These are phyloP conservation scores for Vairimorpha apis DNA, from an alignment of 371 early-diverging fungal species.

Conservation along the genomic window DNA sequence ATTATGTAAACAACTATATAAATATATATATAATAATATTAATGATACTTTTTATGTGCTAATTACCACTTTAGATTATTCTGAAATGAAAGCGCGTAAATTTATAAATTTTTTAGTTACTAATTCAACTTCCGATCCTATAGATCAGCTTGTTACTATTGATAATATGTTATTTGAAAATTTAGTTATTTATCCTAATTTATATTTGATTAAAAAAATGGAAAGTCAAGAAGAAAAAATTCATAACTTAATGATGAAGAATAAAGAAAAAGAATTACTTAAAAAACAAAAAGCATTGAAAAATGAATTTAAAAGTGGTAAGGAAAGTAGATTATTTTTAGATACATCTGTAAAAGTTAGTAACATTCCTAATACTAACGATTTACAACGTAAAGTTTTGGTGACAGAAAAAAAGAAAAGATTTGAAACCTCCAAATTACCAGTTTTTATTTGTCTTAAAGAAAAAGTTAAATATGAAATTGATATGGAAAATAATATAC, in stretches of 20 bases:
- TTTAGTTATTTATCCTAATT: constrained; percentile 11
- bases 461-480: constrained; percentile 55
- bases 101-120: constrained; percentile 26
- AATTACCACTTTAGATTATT: constrained; percentile 12
- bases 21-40: constrained; percentile 27
- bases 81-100: constrained; percentile 4
- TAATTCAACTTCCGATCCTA: constrained; percentile 18
- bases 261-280: constrained; percentile 41
- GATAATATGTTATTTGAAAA: constrained; percentile 40
- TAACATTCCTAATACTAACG: no score
- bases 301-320: neutral
- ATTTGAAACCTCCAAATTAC: constrained; percentile 20
- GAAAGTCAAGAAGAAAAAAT: constrained; percentile 61
- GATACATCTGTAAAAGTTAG: neutral
- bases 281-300: constrained; percentile 42
- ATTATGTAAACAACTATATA: constrained; percentile 30
- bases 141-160: constrained; percentile 39
- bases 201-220: constrained; percentile 37
- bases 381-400: no score
- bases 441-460: constrained; percentile 46
- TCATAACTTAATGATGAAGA: constrained; percentile 56
- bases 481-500: constrained; percentile 55
- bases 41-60: constrained; percentile 17
- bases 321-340: neutral
- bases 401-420: constrained; percentile 10